A percentile compares a stretch with the other conserved stretches of the same genome.
Evolutionary conservation across 805 yeast genomes (phyloP).

Genomic region (Candida koratica): DNA sequence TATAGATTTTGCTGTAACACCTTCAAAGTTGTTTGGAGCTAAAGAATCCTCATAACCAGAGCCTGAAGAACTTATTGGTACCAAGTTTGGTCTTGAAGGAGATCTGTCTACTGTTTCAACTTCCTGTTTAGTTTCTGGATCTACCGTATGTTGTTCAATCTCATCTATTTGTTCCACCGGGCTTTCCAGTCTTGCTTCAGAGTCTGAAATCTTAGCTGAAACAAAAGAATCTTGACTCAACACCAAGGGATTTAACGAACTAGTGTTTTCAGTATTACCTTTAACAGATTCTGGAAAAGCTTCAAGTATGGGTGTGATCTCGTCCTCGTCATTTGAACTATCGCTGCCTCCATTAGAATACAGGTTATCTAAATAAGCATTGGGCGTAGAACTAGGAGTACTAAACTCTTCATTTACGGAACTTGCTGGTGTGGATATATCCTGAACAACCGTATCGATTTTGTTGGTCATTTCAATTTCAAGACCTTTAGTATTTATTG

Average conservation of each 20-base stretch:
- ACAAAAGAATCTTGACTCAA: conserved; percentile 2
- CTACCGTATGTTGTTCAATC: not conserved
- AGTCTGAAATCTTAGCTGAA: not conserved
- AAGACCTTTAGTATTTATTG: not conserved
- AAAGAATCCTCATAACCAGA: too few relatives aligned
- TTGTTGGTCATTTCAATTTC: conserved; percentile 5
- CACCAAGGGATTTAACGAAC: conserved; percentile 1
- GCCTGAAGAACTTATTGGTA: conserved; percentile 1
- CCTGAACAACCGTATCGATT: conserved; percentile 1
- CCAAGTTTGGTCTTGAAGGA: not conserved
- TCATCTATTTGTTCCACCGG: not conserved
- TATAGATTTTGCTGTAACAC: not conserved
- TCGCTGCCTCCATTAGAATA: not conserved
- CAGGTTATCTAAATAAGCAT: conserved; percentile 1
- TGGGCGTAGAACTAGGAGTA: conserved; percentile 6
- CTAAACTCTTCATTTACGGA: conserved; percentile 8
- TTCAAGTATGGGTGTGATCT: conserved; percentile 2
- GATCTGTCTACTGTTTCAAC: not conserved
- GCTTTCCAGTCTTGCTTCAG: not conserved
- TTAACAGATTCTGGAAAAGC: not conserved
- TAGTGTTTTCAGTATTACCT: not conserved
- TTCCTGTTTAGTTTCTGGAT: not conserved
- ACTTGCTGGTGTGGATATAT: conserved; percentile 10
- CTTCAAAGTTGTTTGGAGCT: not conserved
- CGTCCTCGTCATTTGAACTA: conserved; percentile 3